These are phyloP conservation scores for Collybiopsis confluens DNA, from an alignment of 768 basidiomycete species.

Conservation along the genomic window DNA sequence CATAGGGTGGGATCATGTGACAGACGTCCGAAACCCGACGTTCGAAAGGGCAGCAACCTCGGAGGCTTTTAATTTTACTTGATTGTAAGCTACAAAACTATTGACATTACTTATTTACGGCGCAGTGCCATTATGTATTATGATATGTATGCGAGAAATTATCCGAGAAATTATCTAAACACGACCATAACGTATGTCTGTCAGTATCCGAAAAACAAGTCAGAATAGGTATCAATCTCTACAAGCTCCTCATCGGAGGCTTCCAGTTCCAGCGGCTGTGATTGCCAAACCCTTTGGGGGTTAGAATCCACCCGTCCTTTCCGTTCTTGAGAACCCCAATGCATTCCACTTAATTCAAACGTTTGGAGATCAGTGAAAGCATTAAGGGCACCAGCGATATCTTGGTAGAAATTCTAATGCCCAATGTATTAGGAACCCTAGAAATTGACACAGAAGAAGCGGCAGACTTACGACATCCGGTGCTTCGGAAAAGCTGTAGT, in stretches of 20 bases:
- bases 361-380: constrained; percentile 56
- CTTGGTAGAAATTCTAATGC: constrained; percentile 57
- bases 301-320: constrained; percentile 31
- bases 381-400: constrained; percentile 54
- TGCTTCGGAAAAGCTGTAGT: constrained; percentile 42
- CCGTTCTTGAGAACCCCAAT: constrained; percentile 59
- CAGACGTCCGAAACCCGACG: constrained; percentile 8
- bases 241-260: background rate
- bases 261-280: constrained; percentile 36
- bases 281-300: constrained; percentile 49
- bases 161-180: background rate
- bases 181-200: background rate
- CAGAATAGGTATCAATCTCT: constrained; percentile 10
- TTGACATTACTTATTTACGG: background rate
- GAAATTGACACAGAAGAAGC: constrained; percentile 13
- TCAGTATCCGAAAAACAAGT: constrained; percentile 9
- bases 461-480: constrained; percentile 45
- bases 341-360: constrained; percentile 74
- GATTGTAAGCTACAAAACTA: background rate
- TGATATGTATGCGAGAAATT: background rate
- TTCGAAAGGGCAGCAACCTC: background rate
- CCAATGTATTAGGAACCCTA: constrained; percentile 16
- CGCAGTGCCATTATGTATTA: background rate
- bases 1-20: no score
- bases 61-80: background rate